These are phyloP conservation scores for Alectoria sarmentosa DNA, from an alignment of 495 filamentous ascomycete genomes.

Conservation along the genomic window DNA sequence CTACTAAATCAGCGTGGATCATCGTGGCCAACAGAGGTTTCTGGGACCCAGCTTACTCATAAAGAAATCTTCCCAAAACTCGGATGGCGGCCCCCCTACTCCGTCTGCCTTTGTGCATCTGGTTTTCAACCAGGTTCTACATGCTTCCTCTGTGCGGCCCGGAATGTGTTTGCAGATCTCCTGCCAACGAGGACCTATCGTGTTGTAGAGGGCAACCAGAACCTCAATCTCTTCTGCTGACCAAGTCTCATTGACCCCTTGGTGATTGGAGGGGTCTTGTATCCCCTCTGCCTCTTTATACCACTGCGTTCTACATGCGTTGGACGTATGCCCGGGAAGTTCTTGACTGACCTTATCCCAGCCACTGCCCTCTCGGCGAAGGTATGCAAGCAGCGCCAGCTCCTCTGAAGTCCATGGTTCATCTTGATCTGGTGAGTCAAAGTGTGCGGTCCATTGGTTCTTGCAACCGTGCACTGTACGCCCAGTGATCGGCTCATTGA, in stretches of 20 bases:
- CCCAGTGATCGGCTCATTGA: not conserved
- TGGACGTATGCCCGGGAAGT: not conserved
- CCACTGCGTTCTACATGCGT: not conserved
- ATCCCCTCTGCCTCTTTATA: not conserved
- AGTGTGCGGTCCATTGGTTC: not conserved
- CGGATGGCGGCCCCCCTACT: not conserved
- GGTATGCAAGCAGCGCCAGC: not conserved
- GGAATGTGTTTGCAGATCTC: not conserved
- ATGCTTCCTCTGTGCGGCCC: not conserved
- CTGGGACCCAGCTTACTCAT: not conserved
- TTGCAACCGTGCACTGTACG: not conserved
- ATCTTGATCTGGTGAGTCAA: not conserved
- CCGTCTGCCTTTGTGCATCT: not conserved
- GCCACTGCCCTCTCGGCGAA: not conserved
- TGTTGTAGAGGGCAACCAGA: not conserved
- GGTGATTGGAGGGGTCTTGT: not conserved
- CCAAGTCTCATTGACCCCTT: not conserved
- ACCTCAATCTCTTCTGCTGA: not conserved
- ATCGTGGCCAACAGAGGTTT: not conserved
- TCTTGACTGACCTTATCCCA: not conserved
- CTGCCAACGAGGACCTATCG: not conserved
- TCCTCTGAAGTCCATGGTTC: not conserved
- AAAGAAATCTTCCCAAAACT: not conserved
- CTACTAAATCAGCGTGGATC: not conserved
- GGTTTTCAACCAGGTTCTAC: not conserved